A percentile compares a stretch with the other conserved stretches of the same genome.
These are phyloP conservation scores for Atalantia buxifolia DNA, from an alignment of 345 rosid species.

Conservation along the genomic window DNA sequence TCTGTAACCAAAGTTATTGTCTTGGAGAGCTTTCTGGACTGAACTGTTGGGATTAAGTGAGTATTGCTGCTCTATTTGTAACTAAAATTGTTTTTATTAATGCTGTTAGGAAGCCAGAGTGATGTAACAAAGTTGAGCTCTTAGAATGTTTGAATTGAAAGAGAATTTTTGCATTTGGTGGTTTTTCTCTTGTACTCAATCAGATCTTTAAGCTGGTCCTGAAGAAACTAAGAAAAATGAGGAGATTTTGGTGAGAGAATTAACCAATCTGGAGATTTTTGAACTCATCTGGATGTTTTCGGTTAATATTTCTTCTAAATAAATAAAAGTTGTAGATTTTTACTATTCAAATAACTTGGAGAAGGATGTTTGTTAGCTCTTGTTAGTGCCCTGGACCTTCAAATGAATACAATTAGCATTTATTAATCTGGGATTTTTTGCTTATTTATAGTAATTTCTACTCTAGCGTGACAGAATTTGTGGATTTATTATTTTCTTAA, in stretches of 20 bases:
- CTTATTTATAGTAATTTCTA: not conserved
- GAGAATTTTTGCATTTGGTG: not conserved
- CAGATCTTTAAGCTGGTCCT: not conserved
- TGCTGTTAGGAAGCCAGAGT: not conserved
- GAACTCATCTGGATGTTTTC: not conserved
- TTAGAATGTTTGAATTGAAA: not conserved
- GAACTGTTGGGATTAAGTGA: not conserved
- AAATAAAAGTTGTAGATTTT: not conserved
- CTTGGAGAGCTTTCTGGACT: not conserved
- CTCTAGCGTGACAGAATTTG: not conserved
- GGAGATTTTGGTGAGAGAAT: not conserved
- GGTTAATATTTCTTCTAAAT: not conserved
- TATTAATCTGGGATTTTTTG: not conserved
- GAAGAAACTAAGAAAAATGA: not conserved
- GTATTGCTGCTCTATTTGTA: not conserved
- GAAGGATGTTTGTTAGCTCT: slow-evolving; percentile 2
- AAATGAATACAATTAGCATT: not conserved
- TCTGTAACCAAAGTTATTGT: not conserved
- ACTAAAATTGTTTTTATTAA: not conserved
- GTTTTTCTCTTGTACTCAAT: not conserved
- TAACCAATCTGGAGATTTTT: not conserved
- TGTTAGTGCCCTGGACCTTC: not conserved
- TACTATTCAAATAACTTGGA: not conserved
- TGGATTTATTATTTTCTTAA: not conserved
- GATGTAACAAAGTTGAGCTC: not conserved